Evolutionary conservation across 1,284 basidiomycete species (phyloP), one percentile per base, ranked within the genome.

Genomic region (Flammula alnicola): DNA sequence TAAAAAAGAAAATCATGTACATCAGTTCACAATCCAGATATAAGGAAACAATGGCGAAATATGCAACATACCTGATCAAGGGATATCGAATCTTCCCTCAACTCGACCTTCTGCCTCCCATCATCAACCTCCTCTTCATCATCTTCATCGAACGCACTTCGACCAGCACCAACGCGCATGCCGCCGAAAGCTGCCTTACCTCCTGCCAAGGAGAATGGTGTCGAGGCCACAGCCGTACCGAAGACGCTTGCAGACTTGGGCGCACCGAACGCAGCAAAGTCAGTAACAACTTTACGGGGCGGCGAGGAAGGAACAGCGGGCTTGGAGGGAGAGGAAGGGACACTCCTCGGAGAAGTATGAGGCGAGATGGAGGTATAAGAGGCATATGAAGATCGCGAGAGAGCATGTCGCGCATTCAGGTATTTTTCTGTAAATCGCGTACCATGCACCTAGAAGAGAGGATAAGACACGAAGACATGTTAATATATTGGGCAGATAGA

Each of bases 371-470:
- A 8, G 73, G 53, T 77, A 68, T 81, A 77, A 54, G 82, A 65
- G 60, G 81, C 65, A 68, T 83, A 73, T 51, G 77, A 62, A 49
- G 71, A 74, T 41, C 85, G 77, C 11, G 76, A 70, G 41, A 78
- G 69, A 23, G 77, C 71, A 64, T 88, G 83, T 36, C 90, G 81
- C 19, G 88, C 82, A 60, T 84, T 81, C 47, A 96, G 80, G 68
- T 97, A 97, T 68, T 95, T 94, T 63, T 97, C 94, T 17, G 95
- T 97, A 72, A 97, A 93, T 2, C 95, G 86, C 23, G 91, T 91
- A 12, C 93, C 93, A 38, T 86, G 83, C n/a, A 96, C 89, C 92
- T 95, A 50, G 20, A 29, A 44, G 29, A n/a, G 46, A 47, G 37
- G 37, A n/a, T n/a, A n/a, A n/a, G n/a, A n/a, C n/a, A n/a, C n/a